Conservation (phyloP, 2,329 filamentous ascomycete species). For the Colletotrichum brevisporum region DNA sequence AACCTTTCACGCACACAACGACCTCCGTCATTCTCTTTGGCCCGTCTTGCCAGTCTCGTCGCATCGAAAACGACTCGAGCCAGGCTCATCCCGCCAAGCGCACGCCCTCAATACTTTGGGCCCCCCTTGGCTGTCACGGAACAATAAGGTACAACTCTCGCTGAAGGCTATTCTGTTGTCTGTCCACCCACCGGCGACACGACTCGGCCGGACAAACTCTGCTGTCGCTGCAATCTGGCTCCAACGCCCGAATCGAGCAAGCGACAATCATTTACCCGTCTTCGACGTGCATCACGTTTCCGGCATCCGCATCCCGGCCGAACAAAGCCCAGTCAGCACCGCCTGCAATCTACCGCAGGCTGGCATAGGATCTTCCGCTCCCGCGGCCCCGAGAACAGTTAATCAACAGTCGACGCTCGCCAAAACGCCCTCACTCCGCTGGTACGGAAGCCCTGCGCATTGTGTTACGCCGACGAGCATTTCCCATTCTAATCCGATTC, state of each 20-base stretch:
- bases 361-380: constrained; percentile 14
- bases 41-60: constrained; percentile 4
- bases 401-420: constrained; percentile 36
- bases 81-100: constrained; percentile 18
- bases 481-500: neutral
- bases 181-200: constrained; percentile 21
- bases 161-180: constrained; percentile 11
- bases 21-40: constrained; percentile 18
- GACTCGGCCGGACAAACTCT: constrained; percentile 25
- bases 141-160: neutral
- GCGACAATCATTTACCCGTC: constrained; percentile 26
- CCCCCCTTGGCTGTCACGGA: neutral
- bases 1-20: constrained; percentile 11
- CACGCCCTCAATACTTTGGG: neutral
- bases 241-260: constrained; percentile 21
- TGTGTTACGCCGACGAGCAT: neutral
- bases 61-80: constrained; percentile 25
- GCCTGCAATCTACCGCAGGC: constrained; percentile 20
- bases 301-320: constrained; percentile 30
- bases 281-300: constrained; percentile 35
- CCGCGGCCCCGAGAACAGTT: constrained; percentile 28
- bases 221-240: constrained; percentile 7
- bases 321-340: constrained; percentile 31
- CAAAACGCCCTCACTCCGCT: constrained; percentile 31
- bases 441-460: constrained; percentile 19